These are phyloP conservation scores for Rhizopogon salebrosus DNA, from an alignment of 768 basidiomycete species.

Conservation along the genomic window DNA sequence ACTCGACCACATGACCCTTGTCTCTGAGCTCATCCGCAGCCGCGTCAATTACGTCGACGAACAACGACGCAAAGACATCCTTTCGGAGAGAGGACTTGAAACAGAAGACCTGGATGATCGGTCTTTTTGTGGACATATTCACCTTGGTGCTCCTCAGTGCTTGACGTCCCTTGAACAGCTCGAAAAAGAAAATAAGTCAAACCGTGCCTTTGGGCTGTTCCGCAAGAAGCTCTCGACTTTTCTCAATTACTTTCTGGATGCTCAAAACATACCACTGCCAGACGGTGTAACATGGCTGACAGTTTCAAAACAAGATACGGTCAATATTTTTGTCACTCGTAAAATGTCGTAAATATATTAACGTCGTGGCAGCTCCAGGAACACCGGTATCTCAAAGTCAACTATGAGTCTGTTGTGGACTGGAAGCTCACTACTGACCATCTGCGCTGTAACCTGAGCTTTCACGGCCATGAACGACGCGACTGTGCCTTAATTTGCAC, in stretches of 20 bases:
- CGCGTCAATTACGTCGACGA: neutral
- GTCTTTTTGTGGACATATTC: neutral
- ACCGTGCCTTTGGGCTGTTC: neutral
- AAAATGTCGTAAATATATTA: too few species aligned
- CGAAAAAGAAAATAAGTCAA: neutral
- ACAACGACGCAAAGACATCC: neutral
- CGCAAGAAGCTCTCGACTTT: neutral
- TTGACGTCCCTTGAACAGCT: neutral
- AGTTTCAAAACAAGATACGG: neutral
- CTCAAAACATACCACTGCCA: neutral
- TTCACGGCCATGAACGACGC: conserved; percentile 5
- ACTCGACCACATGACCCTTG: neutral
- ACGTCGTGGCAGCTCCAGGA: neutral
- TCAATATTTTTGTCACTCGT: too few species aligned
- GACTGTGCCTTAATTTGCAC: conserved; percentile 23
- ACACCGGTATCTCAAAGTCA: conserved; percentile 9
- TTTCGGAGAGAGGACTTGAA: neutral
- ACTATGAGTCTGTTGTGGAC: conserved; percentile 13
- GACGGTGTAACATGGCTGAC: neutral
- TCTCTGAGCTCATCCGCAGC: neutral
- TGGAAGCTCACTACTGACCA: conserved; percentile 10
- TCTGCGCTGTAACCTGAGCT: conserved; percentile 12
- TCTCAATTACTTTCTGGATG: neutral
- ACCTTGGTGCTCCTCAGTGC: neutral
- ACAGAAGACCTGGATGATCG: neutral